phyloP scores from a whole-genome alignment of 257 asterid species.

The Solanum acaule region DNA sequence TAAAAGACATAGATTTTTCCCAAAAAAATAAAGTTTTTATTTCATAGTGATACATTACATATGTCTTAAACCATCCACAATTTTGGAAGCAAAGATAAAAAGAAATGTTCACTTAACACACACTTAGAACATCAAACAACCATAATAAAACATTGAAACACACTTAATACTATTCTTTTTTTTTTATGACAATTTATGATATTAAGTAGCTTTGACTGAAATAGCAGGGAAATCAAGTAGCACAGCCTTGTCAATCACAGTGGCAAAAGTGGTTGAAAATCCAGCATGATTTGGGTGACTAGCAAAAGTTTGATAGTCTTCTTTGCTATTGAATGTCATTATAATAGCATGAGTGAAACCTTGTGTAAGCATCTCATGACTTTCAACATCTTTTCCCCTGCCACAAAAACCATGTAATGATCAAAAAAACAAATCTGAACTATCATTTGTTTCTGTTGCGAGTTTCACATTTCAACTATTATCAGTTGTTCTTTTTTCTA shows the following conservation, averaged over 20 bases:
- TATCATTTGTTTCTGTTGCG: neutral
- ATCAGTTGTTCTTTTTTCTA: neutral
- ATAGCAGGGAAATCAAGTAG: constrained; percentile 82
- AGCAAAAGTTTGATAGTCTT: constrained; percentile 47
- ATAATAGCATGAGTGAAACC: constrained; percentile 85
- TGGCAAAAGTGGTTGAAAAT: constrained; percentile 52
- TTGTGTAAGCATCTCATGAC: constrained; percentile 72
- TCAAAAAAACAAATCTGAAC: neutral
- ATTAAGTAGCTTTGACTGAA: constrained; percentile 37
- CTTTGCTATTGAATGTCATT: constrained; percentile 79
- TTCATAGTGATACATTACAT: neutral
- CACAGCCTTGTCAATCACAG: constrained; percentile 65
- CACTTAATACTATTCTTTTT: neutral
- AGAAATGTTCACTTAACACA: neutral
- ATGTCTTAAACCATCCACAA: neutral
- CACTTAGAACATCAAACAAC: neutral
- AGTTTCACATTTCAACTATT: neutral
- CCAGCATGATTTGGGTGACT: constrained; percentile 66
- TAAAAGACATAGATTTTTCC: no score
- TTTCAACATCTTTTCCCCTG: constrained; percentile 88
- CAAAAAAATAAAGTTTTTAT: no score
- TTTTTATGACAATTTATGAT: neutral
- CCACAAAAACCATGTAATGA: neutral
- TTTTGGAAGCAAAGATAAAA: neutral
- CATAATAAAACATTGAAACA: neutral